Base-by-base conservation (phyloP, 352 stramenopile species). In the Phytopythium delawarense region DNA sequence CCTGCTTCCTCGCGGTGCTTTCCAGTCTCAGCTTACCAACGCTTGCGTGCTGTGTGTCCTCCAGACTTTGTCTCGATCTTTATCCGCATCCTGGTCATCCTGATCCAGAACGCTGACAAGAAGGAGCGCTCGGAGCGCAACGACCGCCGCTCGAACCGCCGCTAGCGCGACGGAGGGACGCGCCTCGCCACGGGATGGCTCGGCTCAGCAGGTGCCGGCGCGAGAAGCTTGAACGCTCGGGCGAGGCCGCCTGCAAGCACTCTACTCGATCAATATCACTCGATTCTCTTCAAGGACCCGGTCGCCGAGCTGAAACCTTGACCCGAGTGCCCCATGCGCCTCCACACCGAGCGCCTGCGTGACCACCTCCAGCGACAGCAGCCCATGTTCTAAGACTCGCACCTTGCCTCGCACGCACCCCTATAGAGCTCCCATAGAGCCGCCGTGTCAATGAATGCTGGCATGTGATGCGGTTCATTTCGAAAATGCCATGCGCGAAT, bases 11-110 rank as follows among this genome's bases (percentile, higher is more conserved):
- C 28, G 4, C 6, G 5, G 20, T 32, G 25, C 9, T 48, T 1
- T 34, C 9, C 5, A 18, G 8, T 23, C 21, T 16, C 9, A 46
- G 4, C 11, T 58, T 7, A 23, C 32, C n/a, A 32, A 45, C 18
- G 1, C 20, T 44, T 42, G 49, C 50, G 18, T 57, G 3, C 35
- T 58, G 9, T 39, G 18, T 13, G 42, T 16, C 18, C 4, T 4
- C 35, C 11, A 46, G 84, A 94, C 67, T 84, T 92, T 15, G 72
- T 89, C 34, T 81, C 69, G 56, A 88, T 94, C 62, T 94, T 94
- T 52, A 73, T 91, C 40, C 81, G 84, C 70, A 77, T 94, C 28
- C 64, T 88, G 59, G 72, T 87, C 62, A 87, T 94, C 64, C 67
- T 94, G 13, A 57, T 90, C 20, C 57, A 77, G 46, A 89, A 89